Percentiles rank a stretch among this genome's conserved stretches.
These are phyloP conservation scores for Saussurea involucrata DNA, from an alignment of 129 eudicot genomes.

Conservation along the genomic window DNA sequence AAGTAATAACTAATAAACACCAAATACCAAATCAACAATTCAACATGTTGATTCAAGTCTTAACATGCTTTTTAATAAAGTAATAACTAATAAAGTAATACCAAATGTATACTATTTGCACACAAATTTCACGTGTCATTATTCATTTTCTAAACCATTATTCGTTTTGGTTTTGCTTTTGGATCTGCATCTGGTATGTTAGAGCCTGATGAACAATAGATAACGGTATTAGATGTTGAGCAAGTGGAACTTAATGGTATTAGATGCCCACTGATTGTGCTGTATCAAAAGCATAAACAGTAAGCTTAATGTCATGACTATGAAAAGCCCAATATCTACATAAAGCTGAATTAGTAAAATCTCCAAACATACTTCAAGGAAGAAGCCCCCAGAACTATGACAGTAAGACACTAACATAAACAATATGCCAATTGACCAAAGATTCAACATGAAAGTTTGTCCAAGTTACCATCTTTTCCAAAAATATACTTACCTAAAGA, in stretches of 20 bases:
- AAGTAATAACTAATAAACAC: no score
- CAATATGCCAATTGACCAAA: not conserved
- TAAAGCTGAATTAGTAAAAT: not conserved
- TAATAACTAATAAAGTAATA: no score
- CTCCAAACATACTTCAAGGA: not conserved
- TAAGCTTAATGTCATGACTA: not conserved
- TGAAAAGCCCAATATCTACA: not conserved
- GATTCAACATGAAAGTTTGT: not conserved
- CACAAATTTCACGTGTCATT: no score
- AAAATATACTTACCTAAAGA: conserved; percentile 14
- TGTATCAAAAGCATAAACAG: not conserved
- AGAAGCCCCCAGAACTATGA: conserved; percentile 2
- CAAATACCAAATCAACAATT: no score
- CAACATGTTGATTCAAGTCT: no score
- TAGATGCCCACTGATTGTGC: not conserved
- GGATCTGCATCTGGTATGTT: no score
- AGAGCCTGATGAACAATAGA: no score
- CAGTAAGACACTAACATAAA: not conserved
- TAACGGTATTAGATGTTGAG: no score
- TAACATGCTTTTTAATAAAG: no score
- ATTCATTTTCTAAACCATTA: no score
- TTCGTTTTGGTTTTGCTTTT: no score
- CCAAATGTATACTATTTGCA: no score
- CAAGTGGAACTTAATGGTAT: conserved; percentile 1
- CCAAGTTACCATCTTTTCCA: conserved; percentile 47